These are phyloP conservation scores for Candida buenavistaensis DNA, from an alignment of 1,139 yeast genomes.

Conservation along the genomic window DNA sequence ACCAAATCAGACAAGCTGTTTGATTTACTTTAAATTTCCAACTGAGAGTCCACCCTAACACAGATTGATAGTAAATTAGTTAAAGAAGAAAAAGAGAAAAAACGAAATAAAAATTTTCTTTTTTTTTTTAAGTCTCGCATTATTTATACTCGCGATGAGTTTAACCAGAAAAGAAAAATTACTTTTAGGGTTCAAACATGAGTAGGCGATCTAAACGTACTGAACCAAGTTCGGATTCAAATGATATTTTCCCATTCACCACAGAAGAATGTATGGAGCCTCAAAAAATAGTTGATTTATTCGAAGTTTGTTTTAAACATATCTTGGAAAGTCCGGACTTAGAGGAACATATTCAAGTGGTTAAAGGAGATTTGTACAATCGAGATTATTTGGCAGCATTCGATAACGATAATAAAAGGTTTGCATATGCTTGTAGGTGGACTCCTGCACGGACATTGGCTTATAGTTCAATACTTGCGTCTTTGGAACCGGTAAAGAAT, in stretches of 20 bases:
- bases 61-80: slow-evolving; percentile 45
- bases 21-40: slow-evolving; percentile 13
- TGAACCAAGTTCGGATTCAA: slow-evolving; percentile 5
- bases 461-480: slow-evolving; percentile 64
- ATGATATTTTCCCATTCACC: slow-evolving; percentile 31
- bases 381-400: slow-evolving; percentile 74
- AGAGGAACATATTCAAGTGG: slow-evolving; percentile 56
- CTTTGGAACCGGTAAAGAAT: slow-evolving; percentile 42
- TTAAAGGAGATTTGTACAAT: slow-evolving; percentile 67
- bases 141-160: slow-evolving; percentile 1
- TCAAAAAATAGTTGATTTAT: slow-evolving; percentile 48
- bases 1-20: slow-evolving; percentile 20
- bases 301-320: slow-evolving; percentile 45
- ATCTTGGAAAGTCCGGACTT: slow-evolving; percentile 47
- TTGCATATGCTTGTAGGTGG: slow-evolving; percentile 84
- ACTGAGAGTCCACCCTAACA: slow-evolving; percentile 49
- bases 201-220: slow-evolving; percentile 4
- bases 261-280: slow-evolving; percentile 31
- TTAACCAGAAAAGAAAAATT: not conserved
- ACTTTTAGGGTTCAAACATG: slow-evolving; percentile 1
- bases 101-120: slow-evolving; percentile 7
- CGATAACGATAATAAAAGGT: slow-evolving; percentile 58
- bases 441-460: slow-evolving; percentile 79
- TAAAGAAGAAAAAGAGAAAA: slow-evolving; percentile 13
- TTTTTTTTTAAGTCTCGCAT: slow-evolving; percentile 1